Evolutionary conservation across 208 protist species (phyloP).

Genomic region (Tetramitus jugosus): DNA sequence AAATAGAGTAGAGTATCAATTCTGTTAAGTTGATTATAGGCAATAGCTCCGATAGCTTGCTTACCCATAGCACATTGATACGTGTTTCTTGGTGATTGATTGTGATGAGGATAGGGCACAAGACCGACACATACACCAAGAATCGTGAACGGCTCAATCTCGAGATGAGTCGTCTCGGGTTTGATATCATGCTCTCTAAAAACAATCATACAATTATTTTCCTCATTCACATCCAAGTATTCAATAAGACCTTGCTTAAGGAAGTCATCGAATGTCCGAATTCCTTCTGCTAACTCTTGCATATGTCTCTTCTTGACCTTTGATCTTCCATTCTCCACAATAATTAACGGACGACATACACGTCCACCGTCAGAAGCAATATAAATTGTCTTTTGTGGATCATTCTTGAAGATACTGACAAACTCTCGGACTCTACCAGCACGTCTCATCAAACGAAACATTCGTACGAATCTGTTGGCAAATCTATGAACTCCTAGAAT

Average conservation of each 20-base stretch:
- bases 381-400: slow-evolving; percentile 51
- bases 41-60: slow-evolving; percentile 92
- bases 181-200: slow-evolving; percentile 76
- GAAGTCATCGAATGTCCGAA: slow-evolving; percentile 60
- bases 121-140: slow-evolving; percentile 79
- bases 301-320: slow-evolving; percentile 44
- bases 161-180: slow-evolving; percentile 72
- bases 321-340: slow-evolving; percentile 64
- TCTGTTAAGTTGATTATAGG: slow-evolving; percentile 84
- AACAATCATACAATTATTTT: slow-evolving; percentile 91
- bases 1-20: slow-evolving; percentile 97
- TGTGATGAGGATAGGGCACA: slow-evolving; percentile 99
- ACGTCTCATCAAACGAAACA: slow-evolving; percentile 56
- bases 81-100: slow-evolving; percentile 99
- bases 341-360: slow-evolving; percentile 84
- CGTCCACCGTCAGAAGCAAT: slow-evolving; percentile 81
- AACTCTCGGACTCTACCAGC: slow-evolving; percentile 57
- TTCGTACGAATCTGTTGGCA: slow-evolving; percentile 50
- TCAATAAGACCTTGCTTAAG: slow-evolving; percentile 78
- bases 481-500: slow-evolving; percentile 64
- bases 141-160: slow-evolving; percentile 76
- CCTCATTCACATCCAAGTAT: slow-evolving; percentile 99
- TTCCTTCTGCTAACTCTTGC: slow-evolving; percentile 24
- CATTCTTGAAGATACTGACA: slow-evolving; percentile 63
- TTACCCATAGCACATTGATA: slow-evolving; percentile 99